Conservation (phyloP, 495 filamentous ascomycete genomes). For the Daldinia concentrica region DNA sequence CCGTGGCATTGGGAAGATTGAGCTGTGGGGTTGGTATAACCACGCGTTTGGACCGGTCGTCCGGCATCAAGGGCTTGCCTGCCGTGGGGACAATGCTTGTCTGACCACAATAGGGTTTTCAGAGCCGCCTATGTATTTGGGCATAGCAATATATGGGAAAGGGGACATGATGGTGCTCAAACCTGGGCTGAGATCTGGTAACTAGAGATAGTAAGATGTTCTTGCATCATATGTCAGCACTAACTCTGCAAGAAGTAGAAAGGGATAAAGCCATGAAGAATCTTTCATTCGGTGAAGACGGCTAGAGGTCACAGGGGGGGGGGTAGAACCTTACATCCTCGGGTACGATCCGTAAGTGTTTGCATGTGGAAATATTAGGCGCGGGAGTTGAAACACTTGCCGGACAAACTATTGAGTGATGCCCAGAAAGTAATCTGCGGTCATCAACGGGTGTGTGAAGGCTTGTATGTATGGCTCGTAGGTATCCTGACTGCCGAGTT, state of each 20-base stretch:
- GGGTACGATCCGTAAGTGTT: conserved; percentile 12
- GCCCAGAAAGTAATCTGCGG: conserved; percentile 7
- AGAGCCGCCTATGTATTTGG: background rate
- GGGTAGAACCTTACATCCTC: conserved; percentile 1
- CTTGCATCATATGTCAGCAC: conserved; percentile 16
- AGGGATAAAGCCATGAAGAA: conserved; percentile 5
- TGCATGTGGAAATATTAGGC: background rate
- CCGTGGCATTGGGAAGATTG: conserved; percentile 39
- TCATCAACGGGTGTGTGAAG: conserved; percentile 7
- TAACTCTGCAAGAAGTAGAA: conserved; percentile 21
- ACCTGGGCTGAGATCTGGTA: conserved; percentile 2
- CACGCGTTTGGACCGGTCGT: conserved; percentile 21
- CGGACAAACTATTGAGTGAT: conserved; percentile 5
- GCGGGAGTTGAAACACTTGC: conserved; percentile 12
- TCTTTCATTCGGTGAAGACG: conserved; percentile 15
- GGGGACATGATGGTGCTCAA: conserved; percentile 4
- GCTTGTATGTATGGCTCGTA: conserved; percentile 1
- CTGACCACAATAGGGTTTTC: background rate
- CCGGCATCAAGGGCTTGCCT: conserved; percentile 15
- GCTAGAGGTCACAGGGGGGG: conserved; percentile 25
- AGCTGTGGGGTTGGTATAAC: conserved; percentile 39
- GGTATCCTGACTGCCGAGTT: conserved; percentile 17
- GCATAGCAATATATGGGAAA: background rate
- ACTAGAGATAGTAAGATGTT: conserved; percentile 12
- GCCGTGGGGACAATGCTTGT: conserved; percentile 19